Evolutionary conservation across 306 rosid genomes (phyloP).

Genomic region (Cucumis melo): DNA sequence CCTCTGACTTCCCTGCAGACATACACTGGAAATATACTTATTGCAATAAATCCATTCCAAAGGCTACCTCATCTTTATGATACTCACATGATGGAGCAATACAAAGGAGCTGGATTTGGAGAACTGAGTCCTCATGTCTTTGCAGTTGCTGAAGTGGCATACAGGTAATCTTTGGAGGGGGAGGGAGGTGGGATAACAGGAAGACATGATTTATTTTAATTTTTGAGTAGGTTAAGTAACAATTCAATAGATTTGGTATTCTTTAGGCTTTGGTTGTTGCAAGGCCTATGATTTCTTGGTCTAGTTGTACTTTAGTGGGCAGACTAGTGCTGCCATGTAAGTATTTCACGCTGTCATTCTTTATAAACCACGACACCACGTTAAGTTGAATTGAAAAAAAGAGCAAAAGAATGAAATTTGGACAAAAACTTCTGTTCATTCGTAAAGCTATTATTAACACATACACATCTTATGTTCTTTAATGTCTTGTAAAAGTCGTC

Average conservation of each 20-base stretch:
- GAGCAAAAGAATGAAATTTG: not conserved
- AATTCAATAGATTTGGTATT: not conserved
- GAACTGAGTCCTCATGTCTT: conserved; percentile 99
- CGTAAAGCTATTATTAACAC: not conserved
- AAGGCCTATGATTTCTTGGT: not conserved
- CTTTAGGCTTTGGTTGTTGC: not conserved
- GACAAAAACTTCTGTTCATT: not conserved
- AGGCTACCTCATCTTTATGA: conserved; percentile 91
- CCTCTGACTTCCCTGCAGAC: conserved; percentile 50
- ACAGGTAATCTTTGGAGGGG: conserved; percentile 37
- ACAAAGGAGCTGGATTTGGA: conserved; percentile 92
- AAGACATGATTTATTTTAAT: not conserved
- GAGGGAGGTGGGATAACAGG: not conserved
- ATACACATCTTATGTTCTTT: not conserved
- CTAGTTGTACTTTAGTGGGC: not conserved
- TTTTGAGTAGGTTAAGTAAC: not conserved
- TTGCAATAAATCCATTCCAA: conserved; percentile 98
- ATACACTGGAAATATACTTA: conserved; percentile 94
- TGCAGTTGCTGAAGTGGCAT: conserved; percentile 98
- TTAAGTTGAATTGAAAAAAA: not conserved
- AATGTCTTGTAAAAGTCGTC: not conserved
- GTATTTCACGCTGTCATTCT: not conserved
- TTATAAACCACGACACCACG: not conserved
- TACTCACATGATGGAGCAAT: conserved; percentile 98
- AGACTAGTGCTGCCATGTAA: not conserved